Base-by-base conservation (phyloP, 2,329 filamentous ascomycete species). In the Stagonosporopsis tanaceti region DNA sequence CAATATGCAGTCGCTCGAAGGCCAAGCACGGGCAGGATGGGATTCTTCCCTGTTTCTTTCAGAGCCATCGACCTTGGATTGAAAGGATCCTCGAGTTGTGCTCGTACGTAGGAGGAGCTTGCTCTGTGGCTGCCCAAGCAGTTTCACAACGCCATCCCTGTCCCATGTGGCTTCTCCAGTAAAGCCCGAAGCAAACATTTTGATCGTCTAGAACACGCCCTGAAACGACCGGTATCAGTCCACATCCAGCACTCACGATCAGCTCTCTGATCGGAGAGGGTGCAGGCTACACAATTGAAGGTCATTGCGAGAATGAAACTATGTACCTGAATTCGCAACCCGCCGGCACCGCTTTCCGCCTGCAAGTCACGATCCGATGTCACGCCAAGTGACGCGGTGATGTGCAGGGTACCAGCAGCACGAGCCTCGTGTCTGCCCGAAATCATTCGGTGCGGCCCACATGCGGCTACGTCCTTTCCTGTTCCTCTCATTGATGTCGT, bases 341-440 rank as follows among this genome's bases (percentile, higher is more conserved):
- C 47, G 41, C 58, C 45, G 52, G 60, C 62, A 52, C 28, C 28
- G 53, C 59, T 50, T 51, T 40, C 61, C 55, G 56, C 54, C 57
- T 69, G 66, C 68, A 68, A 63, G 63, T 61, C 63, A 64, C 57
- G 53, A 55, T 52, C 60, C 51, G 57, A 42, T 4, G 48, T 69
- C 67, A 72, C 69, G 71, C 72, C 71, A 72, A 73, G 70, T 35
- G 48, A 64, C 59, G 65, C 61, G 44, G 62, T 68, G 62, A 69
- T 62, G 52, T 54, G 62, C 53, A 61, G 52, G 60, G 63, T 54
- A 39, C 37, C 46, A 40, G 53, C 59, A 65, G 64, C 66, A 63
- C 57, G 57, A 62, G 39, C 54, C 60, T 53, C 50, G 28, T 46
- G 47, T 63, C 59, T 63, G 59, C 40, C 60, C 50, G 53, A 35